Conservation (phyloP, 2,329 filamentous ascomycete genomes). For the Epichloe bromicola region DNA sequence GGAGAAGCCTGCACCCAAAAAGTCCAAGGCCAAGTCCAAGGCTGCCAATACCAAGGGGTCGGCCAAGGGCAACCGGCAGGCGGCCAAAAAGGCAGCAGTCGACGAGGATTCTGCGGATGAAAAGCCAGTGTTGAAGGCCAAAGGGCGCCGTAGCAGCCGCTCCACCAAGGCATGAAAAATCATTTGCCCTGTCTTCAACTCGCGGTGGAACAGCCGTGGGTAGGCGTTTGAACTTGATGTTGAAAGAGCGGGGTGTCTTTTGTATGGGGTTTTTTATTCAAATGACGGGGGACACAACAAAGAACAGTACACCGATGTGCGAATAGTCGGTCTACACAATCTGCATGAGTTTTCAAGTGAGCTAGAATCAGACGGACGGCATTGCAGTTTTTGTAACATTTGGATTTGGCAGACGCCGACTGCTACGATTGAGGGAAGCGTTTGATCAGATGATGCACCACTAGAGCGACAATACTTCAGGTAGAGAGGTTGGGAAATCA, state of each 20-base stretch:
- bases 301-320: too few species aligned
- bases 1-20: slow-evolving; percentile 2
- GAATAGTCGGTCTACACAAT: too few species aligned
- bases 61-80: slow-evolving; percentile 1
- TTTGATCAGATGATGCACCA: too few species aligned
- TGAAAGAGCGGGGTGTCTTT: neutral
- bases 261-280: neutral
- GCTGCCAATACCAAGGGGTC: neutral
- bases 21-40: slow-evolving; percentile 3
- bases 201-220: neutral
- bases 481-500: too few species aligned
- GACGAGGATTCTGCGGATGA: slow-evolving; percentile 5
- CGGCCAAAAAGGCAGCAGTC: slow-evolving; percentile 3
- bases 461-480: too few species aligned
- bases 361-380: too few species aligned
- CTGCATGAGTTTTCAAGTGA: too few species aligned
- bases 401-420: too few species aligned
- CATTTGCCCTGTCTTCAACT: neutral
- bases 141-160: slow-evolving; percentile 9
- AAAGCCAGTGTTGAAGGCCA: slow-evolving; percentile 17
- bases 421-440: too few species aligned
- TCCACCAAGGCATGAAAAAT: slow-evolving; percentile 12
- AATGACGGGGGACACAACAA: neutral
- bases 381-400: too few species aligned
- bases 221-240: neutral